phyloP scores from a whole-genome alignment of 2,329 filamentous ascomycete species.

The Cryphonectria japonica region DNA sequence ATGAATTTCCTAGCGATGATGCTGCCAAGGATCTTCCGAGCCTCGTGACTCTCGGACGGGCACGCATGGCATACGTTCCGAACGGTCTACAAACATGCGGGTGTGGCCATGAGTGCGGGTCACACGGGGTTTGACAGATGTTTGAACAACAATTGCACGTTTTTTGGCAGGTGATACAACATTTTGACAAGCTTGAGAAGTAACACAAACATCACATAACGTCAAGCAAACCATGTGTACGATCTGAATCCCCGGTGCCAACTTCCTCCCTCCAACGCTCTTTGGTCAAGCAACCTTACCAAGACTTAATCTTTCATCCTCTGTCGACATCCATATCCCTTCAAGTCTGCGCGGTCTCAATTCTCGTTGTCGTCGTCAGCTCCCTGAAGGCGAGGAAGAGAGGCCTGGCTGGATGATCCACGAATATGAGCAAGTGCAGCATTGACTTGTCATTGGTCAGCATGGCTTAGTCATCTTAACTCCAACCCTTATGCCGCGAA shows the following conservation, averaged over 20 bases:
- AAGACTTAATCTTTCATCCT: background rate
- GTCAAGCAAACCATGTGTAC: constrained; percentile 25
- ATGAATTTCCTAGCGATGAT: background rate
- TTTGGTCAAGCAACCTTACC: background rate
- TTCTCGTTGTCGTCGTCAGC: background rate
- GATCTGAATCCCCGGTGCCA: background rate
- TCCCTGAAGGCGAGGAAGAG: background rate
- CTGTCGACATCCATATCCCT: background rate
- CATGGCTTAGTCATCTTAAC: constrained; percentile 26
- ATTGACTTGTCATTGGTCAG: constrained; percentile 28
- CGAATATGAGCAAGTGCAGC: constrained; percentile 27
- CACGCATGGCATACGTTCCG: constrained; percentile 6
- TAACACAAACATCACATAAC: constrained; percentile 1
- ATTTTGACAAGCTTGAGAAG: constrained; percentile 8
- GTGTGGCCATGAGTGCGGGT: constrained; percentile 8
- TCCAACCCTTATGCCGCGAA: background rate
- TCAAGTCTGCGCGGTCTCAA: background rate
- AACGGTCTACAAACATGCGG: constrained; percentile 14
- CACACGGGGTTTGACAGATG: constrained; percentile 14
- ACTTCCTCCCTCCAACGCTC: too few relatives aligned
- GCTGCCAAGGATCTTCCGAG: background rate
- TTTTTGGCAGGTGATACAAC: constrained; percentile 8
- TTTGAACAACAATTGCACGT: constrained; percentile 17
- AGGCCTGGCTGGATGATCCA: constrained; percentile 9
- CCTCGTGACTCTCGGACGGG: background rate